These are phyloP conservation scores for Galium porrigens DNA, from an alignment of 305 asterid genomes.

Conservation along the genomic window DNA sequence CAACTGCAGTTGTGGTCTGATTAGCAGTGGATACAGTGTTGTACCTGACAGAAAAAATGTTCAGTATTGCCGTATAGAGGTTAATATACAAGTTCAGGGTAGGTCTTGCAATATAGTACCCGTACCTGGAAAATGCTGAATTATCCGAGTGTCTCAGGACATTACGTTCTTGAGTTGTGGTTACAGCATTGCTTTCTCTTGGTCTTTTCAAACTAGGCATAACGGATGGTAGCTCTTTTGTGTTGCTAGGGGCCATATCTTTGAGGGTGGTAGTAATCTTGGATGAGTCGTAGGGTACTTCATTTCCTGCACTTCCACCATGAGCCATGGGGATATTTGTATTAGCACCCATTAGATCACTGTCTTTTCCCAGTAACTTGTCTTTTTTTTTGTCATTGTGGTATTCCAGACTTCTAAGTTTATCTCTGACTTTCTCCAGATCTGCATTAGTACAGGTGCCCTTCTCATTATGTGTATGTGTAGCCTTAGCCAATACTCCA, in stretches of 20 bases:
- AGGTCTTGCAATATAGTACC: not conserved
- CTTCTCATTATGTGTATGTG: slow-evolving; percentile 14
- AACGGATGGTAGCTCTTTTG: slow-evolving; percentile 24
- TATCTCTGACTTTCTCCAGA: slow-evolving; percentile 20
- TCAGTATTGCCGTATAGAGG: not conserved
- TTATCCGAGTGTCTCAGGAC: slow-evolving; percentile 32
- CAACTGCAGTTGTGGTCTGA: slow-evolving; percentile 31
- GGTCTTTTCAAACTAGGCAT: slow-evolving; percentile 28
- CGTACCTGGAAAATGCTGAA: slow-evolving; percentile 40
- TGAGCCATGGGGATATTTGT: slow-evolving; percentile 15
- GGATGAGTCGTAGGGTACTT: slow-evolving; percentile 17
- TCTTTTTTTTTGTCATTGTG: slow-evolving; percentile 15
- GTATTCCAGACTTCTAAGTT: slow-evolving; percentile 14
- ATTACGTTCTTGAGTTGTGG: slow-evolving; percentile 27
- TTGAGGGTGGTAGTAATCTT: slow-evolving; percentile 16
- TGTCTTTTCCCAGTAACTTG: slow-evolving; percentile 19
- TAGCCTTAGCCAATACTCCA: slow-evolving; percentile 12
- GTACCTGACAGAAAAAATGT: slow-evolving; percentile 24
- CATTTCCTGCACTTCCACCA: slow-evolving; percentile 18
- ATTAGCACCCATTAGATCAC: slow-evolving; percentile 16
- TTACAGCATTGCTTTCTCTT: slow-evolving; percentile 25
- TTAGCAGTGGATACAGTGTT: slow-evolving; percentile 24
- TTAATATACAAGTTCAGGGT: not conserved
- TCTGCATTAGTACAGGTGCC: slow-evolving; percentile 11
- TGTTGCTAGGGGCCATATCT: slow-evolving; percentile 16